phyloP scores from a whole-genome alignment of 495 filamentous ascomycete genomes.

The Trypethelium eluteriae region DNA sequence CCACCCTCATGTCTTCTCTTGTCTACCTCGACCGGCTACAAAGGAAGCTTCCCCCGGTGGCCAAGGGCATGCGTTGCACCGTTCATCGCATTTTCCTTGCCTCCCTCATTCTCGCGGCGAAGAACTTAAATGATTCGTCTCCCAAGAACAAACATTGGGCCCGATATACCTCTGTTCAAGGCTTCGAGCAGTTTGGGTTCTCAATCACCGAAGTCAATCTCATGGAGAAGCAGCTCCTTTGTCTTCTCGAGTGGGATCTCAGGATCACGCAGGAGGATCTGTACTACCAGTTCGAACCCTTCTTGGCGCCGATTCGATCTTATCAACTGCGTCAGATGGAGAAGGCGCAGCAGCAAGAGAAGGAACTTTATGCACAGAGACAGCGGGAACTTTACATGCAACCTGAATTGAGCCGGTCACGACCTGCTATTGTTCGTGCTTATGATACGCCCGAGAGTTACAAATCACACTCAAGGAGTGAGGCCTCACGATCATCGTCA shows the following conservation, averaged over 20 bases:
- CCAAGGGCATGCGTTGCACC: conserved; percentile 95
- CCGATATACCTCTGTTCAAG: conserved; percentile 70
- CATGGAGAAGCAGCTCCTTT: conserved; percentile 96
- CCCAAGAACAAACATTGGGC: conserved; percentile 99
- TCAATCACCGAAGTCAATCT: conserved; percentile 90
- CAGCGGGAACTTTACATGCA: conserved; percentile 28
- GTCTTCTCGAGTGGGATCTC: conserved; percentile 88
- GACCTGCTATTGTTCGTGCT: conserved; percentile 14
- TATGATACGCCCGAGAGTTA: conserved; percentile 12
- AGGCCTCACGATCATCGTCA: conserved; percentile 27
- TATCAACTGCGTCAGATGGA: conserved; percentile 34
- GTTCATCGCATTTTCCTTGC: conserved; percentile 83
- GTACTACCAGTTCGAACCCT: conserved; percentile 76
- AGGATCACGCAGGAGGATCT: conserved; percentile 77
- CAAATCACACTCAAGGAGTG: conserved; percentile 23
- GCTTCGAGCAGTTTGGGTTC: conserved; percentile 79
- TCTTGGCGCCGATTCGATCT: conserved; percentile 72
- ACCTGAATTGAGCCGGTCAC: conserved; percentile 20
- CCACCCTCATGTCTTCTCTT: conserved; percentile 90
- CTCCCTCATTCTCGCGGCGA: conserved; percentile 69
- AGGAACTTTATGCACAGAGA: conserved; percentile 37
- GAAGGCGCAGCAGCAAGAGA: conserved; percentile 38
- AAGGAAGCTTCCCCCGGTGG: conserved; percentile 77
- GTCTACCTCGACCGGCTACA: conserved; percentile 85
- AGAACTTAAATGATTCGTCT: conserved; percentile 81